Evolutionary conservation across 2,329 filamentous ascomycete genomes (phyloP), one percentile per base, ranked within the genome.

Genomic region (Fusarium liriodendri): DNA sequence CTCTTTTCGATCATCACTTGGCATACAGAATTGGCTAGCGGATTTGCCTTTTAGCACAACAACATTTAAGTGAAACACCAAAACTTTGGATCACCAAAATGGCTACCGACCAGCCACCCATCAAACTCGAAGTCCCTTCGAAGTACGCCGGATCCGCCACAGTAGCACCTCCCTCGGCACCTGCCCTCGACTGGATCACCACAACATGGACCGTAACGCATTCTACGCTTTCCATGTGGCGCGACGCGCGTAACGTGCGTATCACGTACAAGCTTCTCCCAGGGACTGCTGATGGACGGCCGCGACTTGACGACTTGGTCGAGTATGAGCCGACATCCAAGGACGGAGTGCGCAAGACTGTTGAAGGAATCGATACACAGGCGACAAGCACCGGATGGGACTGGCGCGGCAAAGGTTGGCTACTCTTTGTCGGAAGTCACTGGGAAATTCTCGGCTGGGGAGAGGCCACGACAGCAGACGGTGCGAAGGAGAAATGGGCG

Each of bases 401-500:
- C 77, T 97, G 95, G 95, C 87, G 93, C 55, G 95, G 95, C 10
- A 94, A 91, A 78, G 93, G 94, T 10, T 89, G 88, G 89, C 83
- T 97, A 70, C 89, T 88, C 80, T 91, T 96, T 74, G 92, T 93
- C 29, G 88, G 86, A 18, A 92, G 89, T 54, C 91, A 94, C 79
- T 97, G 95, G 95, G 94, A 97, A 86, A 84, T 97, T 2, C 82
- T 97, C 20, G 94, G 92, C 4, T 95, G 90, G 87, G 94, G 94
- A 6, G 88, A 92, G 79, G 80, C 81, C 25, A 77, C 79, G 37
- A 75, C 82, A 25, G 80, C 83, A 16, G 85, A 81, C 35, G 83
- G 83, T 1, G 80, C 78, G 10, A 80, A 77, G 57, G 89, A 90
- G 81, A 87, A 88, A 76, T 97, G 94, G 93, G 90, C 89, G 2